Percentiles rank a stretch among this genome's conserved stretches.
phyloP scores from a whole-genome alignment of 208 protist genomes.

The Novymonas esmeraldas region DNA sequence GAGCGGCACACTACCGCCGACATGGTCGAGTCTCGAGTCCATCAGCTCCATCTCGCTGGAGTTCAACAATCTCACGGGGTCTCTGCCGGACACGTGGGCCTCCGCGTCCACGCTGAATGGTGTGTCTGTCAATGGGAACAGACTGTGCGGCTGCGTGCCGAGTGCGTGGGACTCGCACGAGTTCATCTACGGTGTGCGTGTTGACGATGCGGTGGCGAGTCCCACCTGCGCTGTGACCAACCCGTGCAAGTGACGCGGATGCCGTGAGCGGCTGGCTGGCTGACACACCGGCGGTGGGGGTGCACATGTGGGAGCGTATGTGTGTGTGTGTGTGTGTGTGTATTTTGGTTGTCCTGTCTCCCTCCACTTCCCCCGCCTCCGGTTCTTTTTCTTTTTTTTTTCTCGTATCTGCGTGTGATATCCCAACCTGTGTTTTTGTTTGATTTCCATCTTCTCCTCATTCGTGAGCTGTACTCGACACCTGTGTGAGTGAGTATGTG shows the following conservation, averaged over 20 bases:
- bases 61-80: neutral
- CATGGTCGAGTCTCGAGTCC: neutral
- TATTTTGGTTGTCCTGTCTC: too few species aligned
- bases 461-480: too few species aligned
- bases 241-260: neutral
- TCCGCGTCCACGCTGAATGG: neutral
- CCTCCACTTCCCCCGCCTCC: too few species aligned
- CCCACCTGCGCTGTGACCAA: neutral
- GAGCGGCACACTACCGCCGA: neutral
- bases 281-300: too few species aligned
- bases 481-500: too few species aligned
- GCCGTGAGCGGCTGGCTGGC: too few species aligned
- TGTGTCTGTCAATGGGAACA: neutral
- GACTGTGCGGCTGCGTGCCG: slow-evolving; percentile 3
- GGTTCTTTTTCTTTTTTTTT: too few species aligned
- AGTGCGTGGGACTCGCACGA: neutral
- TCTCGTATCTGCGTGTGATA: too few species aligned
- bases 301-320: neutral
- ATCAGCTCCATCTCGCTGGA: slow-evolving; percentile 5
- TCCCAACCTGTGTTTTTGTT: too few species aligned
- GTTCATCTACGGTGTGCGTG: neutral
- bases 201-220: neutral
- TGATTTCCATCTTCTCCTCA: too few species aligned
- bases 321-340: neutral
- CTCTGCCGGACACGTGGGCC: neutral